Conservation (phyloP, 345 rosid species). For the Populus simonii region DNA sequence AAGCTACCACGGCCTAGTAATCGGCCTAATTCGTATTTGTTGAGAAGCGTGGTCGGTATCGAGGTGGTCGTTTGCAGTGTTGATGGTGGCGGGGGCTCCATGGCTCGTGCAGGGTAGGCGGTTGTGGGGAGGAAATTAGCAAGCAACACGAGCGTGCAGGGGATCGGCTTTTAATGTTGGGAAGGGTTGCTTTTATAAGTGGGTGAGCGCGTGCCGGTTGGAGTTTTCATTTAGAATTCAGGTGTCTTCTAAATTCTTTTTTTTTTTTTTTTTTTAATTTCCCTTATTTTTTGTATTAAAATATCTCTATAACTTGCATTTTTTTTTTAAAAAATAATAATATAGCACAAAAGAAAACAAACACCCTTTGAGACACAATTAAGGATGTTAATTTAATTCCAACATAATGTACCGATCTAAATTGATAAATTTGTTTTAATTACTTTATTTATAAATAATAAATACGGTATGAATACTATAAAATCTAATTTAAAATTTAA, state of each 20-base stretch:
- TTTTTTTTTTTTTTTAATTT: not conserved
- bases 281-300: not conserved
- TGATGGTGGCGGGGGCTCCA: constrained; percentile 16
- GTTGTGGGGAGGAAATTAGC: not conserved
- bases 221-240: not conserved
- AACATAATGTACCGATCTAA: no score
- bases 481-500: no score
- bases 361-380: not conserved
- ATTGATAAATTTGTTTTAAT: no score
- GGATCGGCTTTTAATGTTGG: not conserved
- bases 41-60: constrained; percentile 40
- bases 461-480: no score
- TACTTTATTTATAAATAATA: no score
- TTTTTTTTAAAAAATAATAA: not conserved
- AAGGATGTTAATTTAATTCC: no score
- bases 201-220: not conserved
- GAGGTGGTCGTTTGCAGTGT: constrained; percentile 12
- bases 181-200: not conserved
- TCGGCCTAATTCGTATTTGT: constrained; percentile 60
- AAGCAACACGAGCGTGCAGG: not conserved
- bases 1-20: constrained; percentile 69
- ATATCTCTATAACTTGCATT: not conserved
- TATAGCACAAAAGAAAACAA: not conserved
- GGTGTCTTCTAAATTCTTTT: not conserved
- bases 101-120: not conserved